Base-by-base conservation (phyloP, 139 green algal genomes). In the Pedinophyceae sp. region DNA sequence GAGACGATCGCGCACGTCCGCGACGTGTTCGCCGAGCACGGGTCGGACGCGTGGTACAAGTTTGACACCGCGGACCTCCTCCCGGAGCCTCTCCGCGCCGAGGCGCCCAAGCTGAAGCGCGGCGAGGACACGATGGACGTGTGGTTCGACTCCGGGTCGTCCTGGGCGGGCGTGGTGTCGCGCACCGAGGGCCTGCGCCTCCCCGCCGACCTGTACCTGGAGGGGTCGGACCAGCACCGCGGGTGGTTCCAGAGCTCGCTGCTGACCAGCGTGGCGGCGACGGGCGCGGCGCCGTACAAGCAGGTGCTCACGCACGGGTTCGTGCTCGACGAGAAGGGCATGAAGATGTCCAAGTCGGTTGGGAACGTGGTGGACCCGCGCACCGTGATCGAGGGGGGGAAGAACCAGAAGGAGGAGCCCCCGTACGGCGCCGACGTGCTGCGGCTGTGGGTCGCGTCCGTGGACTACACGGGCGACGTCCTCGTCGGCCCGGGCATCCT, bases 121-220 rank as follows among this genome's bases (percentile, higher is more conserved):
- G 88, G 87, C 25, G 79, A 85, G 68, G 92, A 99, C 69, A 99
- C 92, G 4, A 97, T 99, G 92, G 92, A 99, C 56, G 91, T 99
- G 29, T 85, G 91, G 91, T 97, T 98, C 71, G 92, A 99, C 70
- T 92, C 75, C 34, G 92, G 92, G 63, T 78, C 58, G 66, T 86
- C 71, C 70, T 97, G 88, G 88, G 83, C 85, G 38, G 88, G 76
- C 6, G 85, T 94, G 50, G 57, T 94, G 57, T 28, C 54, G 27
- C 38, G 60, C 19, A 15, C 56, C 19, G 51, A 63, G 40, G 67
- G 64, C 7, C 68, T 93, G 22, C 53, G 41, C 19, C 86, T 81
- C 61, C 91, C 91, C 1, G 87, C 89, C 17, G 84, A 99, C 69
- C 69, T 99, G 28, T 97, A 98, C 74, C 69, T 99, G 17, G 91